A percentile compares a stretch with the other conserved stretches of the same genome.
Evolutionary conservation across 106 monocot species (phyloP).

Genomic region (Narthecium ossifragum): DNA sequence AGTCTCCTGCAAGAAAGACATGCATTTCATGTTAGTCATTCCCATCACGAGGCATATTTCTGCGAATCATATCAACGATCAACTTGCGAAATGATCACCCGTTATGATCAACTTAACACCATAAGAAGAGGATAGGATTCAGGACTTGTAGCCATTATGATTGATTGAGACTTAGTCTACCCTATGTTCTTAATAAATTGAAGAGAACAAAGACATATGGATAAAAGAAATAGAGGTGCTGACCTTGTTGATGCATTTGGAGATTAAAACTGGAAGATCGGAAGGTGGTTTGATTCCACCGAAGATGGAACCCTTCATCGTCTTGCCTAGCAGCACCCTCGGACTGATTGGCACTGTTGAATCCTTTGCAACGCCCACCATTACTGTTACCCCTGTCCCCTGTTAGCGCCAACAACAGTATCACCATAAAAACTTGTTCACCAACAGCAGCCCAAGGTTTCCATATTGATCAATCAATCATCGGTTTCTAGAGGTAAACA

Average conservation of each 20-base stretch:
- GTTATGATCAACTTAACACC: no score
- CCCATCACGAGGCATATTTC: neutral
- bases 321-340: neutral
- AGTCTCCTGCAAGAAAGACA: conserved; percentile 2
- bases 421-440: neutral
- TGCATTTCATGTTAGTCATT: neutral
- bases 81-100: no score
- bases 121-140: neutral
- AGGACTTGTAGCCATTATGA: neutral
- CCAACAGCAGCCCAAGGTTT: neutral
- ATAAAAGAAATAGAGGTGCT: neutral
- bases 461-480: neutral
- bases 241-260: conserved; percentile 9
- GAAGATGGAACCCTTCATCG: conserved; percentile 8
- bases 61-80: no score
- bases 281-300: conserved; percentile 8
- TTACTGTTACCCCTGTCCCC: conserved; percentile 4
- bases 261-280: neutral
- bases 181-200: no score
- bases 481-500: no score
- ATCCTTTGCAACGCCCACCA: neutral
- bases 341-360: neutral
- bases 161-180: neutral
- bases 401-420: conserved; percentile 1
- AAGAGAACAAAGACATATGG: neutral